Conservation (phyloP, 2,329 filamentous ascomycete genomes). For the Fusarium neocosmosporiellum region DNA sequence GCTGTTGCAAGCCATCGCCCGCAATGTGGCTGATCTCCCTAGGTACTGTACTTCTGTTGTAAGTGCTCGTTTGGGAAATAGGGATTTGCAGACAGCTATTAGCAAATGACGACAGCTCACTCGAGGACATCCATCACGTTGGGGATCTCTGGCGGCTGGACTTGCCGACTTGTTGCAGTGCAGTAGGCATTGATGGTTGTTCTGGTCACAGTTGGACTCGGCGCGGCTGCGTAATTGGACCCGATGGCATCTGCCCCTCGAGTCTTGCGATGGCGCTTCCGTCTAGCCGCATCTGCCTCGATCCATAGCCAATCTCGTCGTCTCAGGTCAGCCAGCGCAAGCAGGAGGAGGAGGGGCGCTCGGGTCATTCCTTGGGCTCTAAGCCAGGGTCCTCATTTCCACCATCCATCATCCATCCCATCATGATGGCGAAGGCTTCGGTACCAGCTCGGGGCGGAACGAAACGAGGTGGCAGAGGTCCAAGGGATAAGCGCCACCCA, state of each 20-base stretch:
- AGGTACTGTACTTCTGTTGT: no score
- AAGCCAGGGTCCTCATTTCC: conserved; percentile 15
- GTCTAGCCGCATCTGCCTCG: conserved; percentile 40
- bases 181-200: neutral
- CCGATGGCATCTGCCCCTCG: conserved; percentile 37
- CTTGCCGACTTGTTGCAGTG: neutral
- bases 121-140: neutral
- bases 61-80: neutral
- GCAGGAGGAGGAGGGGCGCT: conserved; percentile 32
- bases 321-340: conserved; percentile 35
- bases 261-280: conserved; percentile 37
- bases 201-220: conserved; percentile 11
- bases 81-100: conserved; percentile 10
- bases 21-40: conserved; percentile 1
- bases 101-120: conserved; percentile 12
- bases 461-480: conserved; percentile 18
- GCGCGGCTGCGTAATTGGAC: neutral
- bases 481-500: conserved; percentile 16
- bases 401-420: conserved; percentile 8
- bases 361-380: conserved; percentile 16
- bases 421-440: conserved; percentile 3
- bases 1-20: conserved; percentile 8
- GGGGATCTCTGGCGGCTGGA: conserved; percentile 1
- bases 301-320: conserved; percentile 41
- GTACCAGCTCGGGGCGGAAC: conserved; percentile 19